Evolutionary conservation across 2,329 filamentous ascomycete genomes (phyloP).

Genomic region (Lachnellula arida): DNA sequence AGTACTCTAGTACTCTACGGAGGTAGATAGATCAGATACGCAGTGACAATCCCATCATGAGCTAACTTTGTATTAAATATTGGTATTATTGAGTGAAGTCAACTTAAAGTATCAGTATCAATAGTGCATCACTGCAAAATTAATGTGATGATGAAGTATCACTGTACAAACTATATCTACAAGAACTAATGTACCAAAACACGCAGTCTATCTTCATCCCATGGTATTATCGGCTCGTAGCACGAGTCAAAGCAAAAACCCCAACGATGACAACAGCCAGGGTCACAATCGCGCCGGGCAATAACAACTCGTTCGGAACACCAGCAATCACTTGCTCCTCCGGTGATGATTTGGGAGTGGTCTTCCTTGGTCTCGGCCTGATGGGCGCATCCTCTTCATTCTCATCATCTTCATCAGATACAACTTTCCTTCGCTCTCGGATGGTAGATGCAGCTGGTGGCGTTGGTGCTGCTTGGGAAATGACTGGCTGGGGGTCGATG

Average conservation of each 20-base stretch:
- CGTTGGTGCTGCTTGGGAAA: slow-evolving; percentile 49
- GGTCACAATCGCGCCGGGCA: slow-evolving; percentile 93
- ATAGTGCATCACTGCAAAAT: neutral
- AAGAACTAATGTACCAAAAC: slow-evolving; percentile 9
- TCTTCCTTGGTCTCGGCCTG: slow-evolving; percentile 31
- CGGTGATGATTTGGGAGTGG: slow-evolving; percentile 29
- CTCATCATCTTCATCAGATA: slow-evolving; percentile 49
- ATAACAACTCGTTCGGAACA: slow-evolving; percentile 87
- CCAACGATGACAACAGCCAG: slow-evolving; percentile 89
- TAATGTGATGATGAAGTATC: neutral
- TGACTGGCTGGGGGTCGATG: slow-evolving; percentile 51
- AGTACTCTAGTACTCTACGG: too few relatives aligned
- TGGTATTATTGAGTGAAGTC: neutral
- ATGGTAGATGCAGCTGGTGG: slow-evolving; percentile 45
- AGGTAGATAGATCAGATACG: too few relatives aligned
- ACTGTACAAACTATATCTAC: slow-evolving; percentile 12
- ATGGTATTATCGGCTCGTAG: slow-evolving; percentile 42
- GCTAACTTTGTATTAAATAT: neutral
- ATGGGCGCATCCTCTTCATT: slow-evolving; percentile 45
- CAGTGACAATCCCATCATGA: neutral
- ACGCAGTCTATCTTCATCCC: slow-evolving; percentile 12
- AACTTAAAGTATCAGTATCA: neutral
- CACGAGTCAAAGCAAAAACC: slow-evolving; percentile 82
- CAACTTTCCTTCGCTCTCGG: slow-evolving; percentile 44
- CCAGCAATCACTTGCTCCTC: slow-evolving; percentile 74